These are phyloP conservation scores for Penicillium sp. DNA, from an alignment of 2,329 filamentous ascomycete genomes.

Conservation along the genomic window DNA sequence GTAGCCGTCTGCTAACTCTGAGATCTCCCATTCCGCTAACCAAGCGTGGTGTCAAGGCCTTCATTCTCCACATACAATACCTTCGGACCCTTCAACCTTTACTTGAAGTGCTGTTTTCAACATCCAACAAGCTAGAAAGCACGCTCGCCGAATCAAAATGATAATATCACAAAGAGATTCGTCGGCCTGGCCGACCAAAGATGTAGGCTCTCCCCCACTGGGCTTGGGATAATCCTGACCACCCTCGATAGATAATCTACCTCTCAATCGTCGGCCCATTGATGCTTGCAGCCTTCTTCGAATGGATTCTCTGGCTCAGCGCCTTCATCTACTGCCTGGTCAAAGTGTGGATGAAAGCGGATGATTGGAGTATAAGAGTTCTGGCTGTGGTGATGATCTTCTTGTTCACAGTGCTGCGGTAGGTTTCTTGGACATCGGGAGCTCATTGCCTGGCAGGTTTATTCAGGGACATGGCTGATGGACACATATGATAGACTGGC, in stretches of 20 bases:
- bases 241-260: constrained; percentile 69
- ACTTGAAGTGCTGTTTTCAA: not conserved
- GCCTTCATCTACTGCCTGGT: constrained; percentile 88
- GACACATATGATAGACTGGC: constrained; percentile 59
- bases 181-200: constrained; percentile 12
- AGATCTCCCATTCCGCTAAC: not conserved
- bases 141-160: not conserved
- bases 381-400: constrained; percentile 74
- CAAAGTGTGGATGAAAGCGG: constrained; percentile 87
- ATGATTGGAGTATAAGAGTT: constrained; percentile 78
- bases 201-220: constrained; percentile 12
- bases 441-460: not conserved
- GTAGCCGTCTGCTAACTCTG: not conserved
- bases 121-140: not conserved
- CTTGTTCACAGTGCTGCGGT: constrained; percentile 75
- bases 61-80: not conserved
- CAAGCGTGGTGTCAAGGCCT: not conserved
- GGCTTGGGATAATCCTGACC: not conserved
- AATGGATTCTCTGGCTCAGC: constrained; percentile 94
- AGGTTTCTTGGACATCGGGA: constrained; percentile 28
- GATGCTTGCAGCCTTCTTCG: constrained; percentile 80
- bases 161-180: not conserved
- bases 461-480: constrained; percentile 2
- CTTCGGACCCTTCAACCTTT: no score
- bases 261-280: constrained; percentile 75